Evolutionary conservation across 2,329 filamentous ascomycete genomes (phyloP), one percentile per base, ranked within the genome.

Genomic region (Fusarium proliferatum): DNA sequence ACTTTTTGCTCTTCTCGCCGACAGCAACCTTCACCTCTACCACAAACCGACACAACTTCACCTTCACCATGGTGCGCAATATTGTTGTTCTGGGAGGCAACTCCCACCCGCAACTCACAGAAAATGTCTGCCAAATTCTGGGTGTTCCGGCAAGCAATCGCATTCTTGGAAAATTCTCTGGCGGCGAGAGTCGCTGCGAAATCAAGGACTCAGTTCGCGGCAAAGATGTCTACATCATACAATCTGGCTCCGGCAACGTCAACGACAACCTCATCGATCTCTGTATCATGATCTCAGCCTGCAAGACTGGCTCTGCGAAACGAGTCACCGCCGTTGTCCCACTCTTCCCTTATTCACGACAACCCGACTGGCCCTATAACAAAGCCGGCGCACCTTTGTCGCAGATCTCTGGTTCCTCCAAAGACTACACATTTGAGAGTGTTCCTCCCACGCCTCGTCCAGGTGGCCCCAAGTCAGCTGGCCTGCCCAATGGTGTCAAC

Each of bases 221-320:
- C 77, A 99, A 99, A 83, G 96, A 99, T 90, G 96, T 98, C 82
- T 99, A 97, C 86, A 98, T 98, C 81, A 94, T 99, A 79, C 96
- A 98, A 84, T 96, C 94, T 46, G 95, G 94, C 77, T 94, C 94
- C 77, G 95, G 94, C 73, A 93, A 93, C 79, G 94, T 98, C 84
- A 99, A 99, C 82, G 96, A 99, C 84, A 92, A 97, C 84, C 90
- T 99, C 74, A 93, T 99, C 86, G 96, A 99, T 81, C 91, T 98
- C 56, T 93, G 97, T 82, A 98, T 98, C 85, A 97, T 96, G 85
- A 96, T 98, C 78, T 97, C 94, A n/a, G 96, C 96, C 70, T 98
- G 96, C 90, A 97, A 97, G 85, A 91, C 93, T 17, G 95, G 95
- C 77, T 98, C 95, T 45, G 96, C 96, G 36, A 94, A 93, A 82